A percentile compares a stretch with the other conserved stretches of the same genome.
Evolutionary conservation across 805 yeast genomes (phyloP).

Genomic region (Starmera amethionina): DNA sequence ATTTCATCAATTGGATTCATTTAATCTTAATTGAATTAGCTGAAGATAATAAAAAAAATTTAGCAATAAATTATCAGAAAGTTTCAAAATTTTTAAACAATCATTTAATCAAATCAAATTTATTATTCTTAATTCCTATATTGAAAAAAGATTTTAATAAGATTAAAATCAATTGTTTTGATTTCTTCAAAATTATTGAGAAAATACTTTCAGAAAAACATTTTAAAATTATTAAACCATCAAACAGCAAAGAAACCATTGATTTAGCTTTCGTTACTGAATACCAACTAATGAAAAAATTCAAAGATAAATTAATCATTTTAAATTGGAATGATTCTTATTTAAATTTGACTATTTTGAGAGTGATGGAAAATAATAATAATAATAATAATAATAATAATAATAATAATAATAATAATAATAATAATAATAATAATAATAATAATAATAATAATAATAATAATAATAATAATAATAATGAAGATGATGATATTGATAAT

Average conservation of each 20-base stretch:
- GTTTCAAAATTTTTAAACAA: conserved; percentile 17
- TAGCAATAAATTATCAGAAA: conserved; percentile 12
- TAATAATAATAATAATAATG: neutral
- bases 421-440: too few relatives aligned
- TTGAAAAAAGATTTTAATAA: conserved; percentile 13
- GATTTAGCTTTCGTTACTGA: conserved; percentile 11
- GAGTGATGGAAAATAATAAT: neutral
- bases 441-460: too few relatives aligned
- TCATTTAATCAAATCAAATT: conserved; percentile 14
- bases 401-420: too few relatives aligned
- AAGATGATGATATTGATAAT: conserved; percentile 3
- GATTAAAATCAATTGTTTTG: conserved; percentile 14
- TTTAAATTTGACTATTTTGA: conserved; percentile 6
- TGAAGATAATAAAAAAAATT: conserved; percentile 15
- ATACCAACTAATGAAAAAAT: conserved; percentile 7
- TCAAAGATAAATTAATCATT: conserved; percentile 4
- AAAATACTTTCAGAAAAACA: neutral
- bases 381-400: conserved; percentile 2
- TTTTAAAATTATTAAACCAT: too few relatives aligned
- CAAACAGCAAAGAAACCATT: neutral
- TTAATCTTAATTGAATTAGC: conserved; percentile 18
- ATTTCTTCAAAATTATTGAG: conserved; percentile 6
- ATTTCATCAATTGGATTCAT: conserved; percentile 33
- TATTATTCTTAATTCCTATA: conserved; percentile 13
- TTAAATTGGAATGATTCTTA: conserved; percentile 3